A percentile compares a stretch with the other conserved stretches of the same genome.
Conservation (phyloP, 2,329 filamentous ascomycete species). For the Colletotrichum musicola region DNA sequence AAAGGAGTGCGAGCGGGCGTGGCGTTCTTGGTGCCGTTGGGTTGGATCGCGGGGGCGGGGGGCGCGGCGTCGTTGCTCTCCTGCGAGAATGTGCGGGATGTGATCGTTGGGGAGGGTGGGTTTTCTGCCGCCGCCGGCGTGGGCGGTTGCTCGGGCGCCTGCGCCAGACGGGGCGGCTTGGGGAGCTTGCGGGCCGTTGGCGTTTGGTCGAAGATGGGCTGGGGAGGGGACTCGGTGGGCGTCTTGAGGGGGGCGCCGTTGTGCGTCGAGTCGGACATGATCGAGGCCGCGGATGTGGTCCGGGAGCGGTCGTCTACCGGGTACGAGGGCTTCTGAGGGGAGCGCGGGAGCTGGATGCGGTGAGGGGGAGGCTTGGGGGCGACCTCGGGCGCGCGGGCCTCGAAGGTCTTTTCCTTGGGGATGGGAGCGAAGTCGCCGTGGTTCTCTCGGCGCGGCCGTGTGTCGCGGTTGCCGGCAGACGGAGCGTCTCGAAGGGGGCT, state of each 20-base stretch:
- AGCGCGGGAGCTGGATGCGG: constrained; percentile 47
- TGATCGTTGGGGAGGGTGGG: constrained; percentile 9
- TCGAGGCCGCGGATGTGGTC: constrained; percentile 34
- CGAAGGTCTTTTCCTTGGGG: constrained; percentile 61
- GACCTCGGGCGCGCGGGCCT: constrained; percentile 50
- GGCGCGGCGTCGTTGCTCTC: constrained; percentile 42
- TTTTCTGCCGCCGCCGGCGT: constrained; percentile 8
- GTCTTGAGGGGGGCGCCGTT: constrained; percentile 43
- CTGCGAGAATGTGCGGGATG: constrained; percentile 25
- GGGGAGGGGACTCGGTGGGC: constrained; percentile 30
- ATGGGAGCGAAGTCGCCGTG: constrained; percentile 60
- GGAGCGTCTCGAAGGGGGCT: constrained; percentile 62
- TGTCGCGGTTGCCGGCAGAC: constrained; percentile 56
- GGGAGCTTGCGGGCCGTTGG: constrained; percentile 24
- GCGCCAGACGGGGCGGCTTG: constrained; percentile 31
- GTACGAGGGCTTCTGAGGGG: constrained; percentile 45
- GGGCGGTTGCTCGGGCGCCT: constrained; percentile 1
- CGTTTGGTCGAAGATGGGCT: constrained; percentile 21
- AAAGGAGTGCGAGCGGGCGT: constrained; percentile 35
- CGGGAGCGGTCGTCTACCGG: constrained; percentile 38
- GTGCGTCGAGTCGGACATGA: constrained; percentile 43
- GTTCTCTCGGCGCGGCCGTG: constrained; percentile 43
- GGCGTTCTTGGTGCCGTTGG: constrained; percentile 28
- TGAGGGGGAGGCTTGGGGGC: constrained; percentile 49
- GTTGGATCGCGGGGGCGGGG: constrained; percentile 38